Conservation (phyloP, 129 eudicot species). For the Lactuca saligna region DNA sequence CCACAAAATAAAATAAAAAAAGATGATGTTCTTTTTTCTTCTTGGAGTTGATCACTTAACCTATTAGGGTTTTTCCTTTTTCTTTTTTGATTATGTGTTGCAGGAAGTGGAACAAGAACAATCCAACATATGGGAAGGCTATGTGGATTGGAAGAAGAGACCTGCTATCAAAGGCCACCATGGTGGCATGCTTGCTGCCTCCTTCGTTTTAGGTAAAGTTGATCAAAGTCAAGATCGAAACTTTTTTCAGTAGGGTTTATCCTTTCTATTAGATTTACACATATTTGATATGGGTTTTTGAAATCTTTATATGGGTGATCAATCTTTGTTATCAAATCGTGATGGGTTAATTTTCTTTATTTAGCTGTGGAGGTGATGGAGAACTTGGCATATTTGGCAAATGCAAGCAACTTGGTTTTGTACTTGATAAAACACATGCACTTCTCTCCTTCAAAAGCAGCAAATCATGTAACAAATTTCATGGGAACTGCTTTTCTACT, state of each 20-base stretch:
- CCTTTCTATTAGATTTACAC: neutral
- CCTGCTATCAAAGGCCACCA: slow-evolving; percentile 69
- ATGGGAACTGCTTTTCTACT: slow-evolving; percentile 95
- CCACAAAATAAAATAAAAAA: neutral
- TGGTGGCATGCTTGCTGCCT: slow-evolving; percentile 90
- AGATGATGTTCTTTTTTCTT: slow-evolving; percentile 12
- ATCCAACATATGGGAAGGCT: slow-evolving; percentile 70
- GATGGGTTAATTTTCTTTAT: slow-evolving; percentile 1
- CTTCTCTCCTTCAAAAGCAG: slow-evolving; percentile 59
- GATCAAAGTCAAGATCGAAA: slow-evolving; percentile 18
- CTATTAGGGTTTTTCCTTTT: slow-evolving; percentile 10
- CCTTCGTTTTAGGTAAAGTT: slow-evolving; percentile 72
- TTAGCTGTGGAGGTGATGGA: slow-evolving; percentile 87
- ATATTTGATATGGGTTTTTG: slow-evolving; percentile 3
- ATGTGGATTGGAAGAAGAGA: slow-evolving; percentile 77
- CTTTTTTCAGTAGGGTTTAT: slow-evolving; percentile 8
- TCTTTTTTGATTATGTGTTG: slow-evolving; percentile 22
- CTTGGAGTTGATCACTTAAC: slow-evolving; percentile 2
- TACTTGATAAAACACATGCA: slow-evolving; percentile 73
- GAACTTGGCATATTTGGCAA: slow-evolving; percentile 79
- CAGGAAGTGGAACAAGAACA: slow-evolving; percentile 61
- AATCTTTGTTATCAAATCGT: slow-evolving; percentile 4
- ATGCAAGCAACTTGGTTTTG: slow-evolving; percentile 89
- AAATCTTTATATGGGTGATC: neutral
- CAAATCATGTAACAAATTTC: slow-evolving; percentile 84